Evolutionary conservation across 345 rosid species (phyloP), one percentile per base, ranked within the genome.

Genomic region (Sonneratia caseolaris): DNA sequence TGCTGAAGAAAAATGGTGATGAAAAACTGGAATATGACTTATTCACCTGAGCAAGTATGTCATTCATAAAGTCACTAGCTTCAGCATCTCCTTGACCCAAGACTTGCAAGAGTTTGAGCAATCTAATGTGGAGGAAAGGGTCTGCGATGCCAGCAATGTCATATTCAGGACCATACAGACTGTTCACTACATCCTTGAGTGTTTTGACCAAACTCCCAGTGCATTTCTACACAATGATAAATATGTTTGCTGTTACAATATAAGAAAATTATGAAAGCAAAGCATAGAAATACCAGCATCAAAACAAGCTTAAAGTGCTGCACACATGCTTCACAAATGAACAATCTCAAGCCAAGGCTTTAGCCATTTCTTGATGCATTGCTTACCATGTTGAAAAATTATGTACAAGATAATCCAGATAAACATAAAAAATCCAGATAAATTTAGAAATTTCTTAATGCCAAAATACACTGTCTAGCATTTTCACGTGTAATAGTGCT

Each of bases 81-180:
- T 90, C 98, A 27, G 88, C 85, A 77, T 95, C 99, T 80, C 98
- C 96, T 37, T 95, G 96, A 57, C 99, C 99, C 84, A 95, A 75
- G 45, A 86, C 83, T 65, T 89, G 88, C 84, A 95, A 77, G 75
- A 92, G 90, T 84, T 64, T 90, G 75, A 95, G 99, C 84, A 95
- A 82, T 81, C 97, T 86, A 79, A 95, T 91, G 82, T 95, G 99
- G 72, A 95, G 98, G 77, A 95, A 95, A 70, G 99, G 99, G 74
- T 95, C 99, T 51, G 96, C 76, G 74, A 92, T 95, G 78, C 99
- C 98, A 74, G 97, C 90, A 88, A 95, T 80, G 82, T 95, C 98
- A 86, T 92, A 95, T 81, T 95, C 99, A 45, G 99, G 99, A 70
- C 88, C 79, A 85, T 92, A 95, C 70, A 98, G 84, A 80, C 98